A percentile compares a stretch with the other conserved stretches of the same genome.
These are phyloP conservation scores for Gaultheria prostrata DNA, from an alignment of 148 eudicot species.

Conservation along the genomic window DNA sequence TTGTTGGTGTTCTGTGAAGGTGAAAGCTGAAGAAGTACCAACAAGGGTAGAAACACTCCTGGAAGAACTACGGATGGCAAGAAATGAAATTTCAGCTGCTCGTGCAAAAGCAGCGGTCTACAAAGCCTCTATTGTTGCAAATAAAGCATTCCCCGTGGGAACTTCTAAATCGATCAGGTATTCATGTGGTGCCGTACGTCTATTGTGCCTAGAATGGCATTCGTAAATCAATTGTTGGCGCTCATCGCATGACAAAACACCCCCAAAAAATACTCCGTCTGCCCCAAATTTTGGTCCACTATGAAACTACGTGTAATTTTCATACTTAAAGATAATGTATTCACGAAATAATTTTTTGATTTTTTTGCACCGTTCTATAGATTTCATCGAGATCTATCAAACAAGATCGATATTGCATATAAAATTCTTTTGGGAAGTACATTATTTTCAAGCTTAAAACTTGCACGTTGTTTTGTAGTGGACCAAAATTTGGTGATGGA, in stretches of 20 bases:
- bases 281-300: no score
- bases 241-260: neutral
- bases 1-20: slow-evolving; percentile 37
- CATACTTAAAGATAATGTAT: no score
- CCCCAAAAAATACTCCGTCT: no score
- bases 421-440: no score
- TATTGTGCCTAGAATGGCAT: neutral
- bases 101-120: slow-evolving; percentile 78
- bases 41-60: slow-evolving; percentile 61
- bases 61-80: slow-evolving; percentile 72
- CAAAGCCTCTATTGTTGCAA: slow-evolving; percentile 64
- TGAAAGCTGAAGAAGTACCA: slow-evolving; percentile 90
- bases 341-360: no score
- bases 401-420: no score
- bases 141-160: slow-evolving; percentile 64
- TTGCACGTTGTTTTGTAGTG: no score
- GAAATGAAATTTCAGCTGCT: slow-evolving; percentile 80
- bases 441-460: no score
- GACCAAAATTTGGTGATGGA: no score
- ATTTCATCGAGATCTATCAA: no score
- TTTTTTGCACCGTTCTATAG: no score
- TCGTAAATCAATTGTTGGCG: neutral
- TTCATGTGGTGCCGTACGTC: neutral
- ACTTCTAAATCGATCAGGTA: slow-evolving; percentile 58
- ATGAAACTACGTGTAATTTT: no score